These are phyloP conservation scores for Rhizomucor miehei DNA, from an alignment of 371 early-diverging fungal genomes.

Conservation along the genomic window DNA sequence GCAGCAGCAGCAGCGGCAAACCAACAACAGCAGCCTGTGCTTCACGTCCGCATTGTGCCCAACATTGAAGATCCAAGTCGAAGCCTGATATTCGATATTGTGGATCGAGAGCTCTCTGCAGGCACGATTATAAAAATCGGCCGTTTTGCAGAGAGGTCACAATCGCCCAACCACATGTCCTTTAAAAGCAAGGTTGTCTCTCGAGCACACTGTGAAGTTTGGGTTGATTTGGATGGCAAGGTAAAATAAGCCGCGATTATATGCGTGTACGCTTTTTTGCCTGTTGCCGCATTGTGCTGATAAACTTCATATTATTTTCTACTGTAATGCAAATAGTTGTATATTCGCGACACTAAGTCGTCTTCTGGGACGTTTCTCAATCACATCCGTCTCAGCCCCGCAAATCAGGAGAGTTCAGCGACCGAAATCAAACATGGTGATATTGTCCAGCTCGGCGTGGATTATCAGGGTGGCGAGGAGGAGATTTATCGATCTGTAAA, in stretches of 20 bases:
- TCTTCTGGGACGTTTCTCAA: slow-evolving; percentile 98
- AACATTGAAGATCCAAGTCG: slow-evolving; percentile 71
- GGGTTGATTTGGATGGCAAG: slow-evolving; percentile 62
- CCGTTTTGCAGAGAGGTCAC: slow-evolving; percentile 73
- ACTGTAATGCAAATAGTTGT: slow-evolving; percentile 55
- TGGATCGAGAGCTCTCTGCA: slow-evolving; percentile 75
- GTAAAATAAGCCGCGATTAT: too few relatives aligned
- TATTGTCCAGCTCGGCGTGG: slow-evolving; percentile 92
- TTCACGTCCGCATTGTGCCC: slow-evolving; percentile 76
- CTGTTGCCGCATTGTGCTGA: slow-evolving; percentile 1
- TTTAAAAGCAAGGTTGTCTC: slow-evolving; percentile 96
- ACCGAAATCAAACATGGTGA: slow-evolving; percentile 90
- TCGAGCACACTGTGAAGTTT: slow-evolving; percentile 91
- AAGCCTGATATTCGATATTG: slow-evolving; percentile 76
- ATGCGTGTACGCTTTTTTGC: slow-evolving; percentile 1
- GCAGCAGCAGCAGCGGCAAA: neutral
- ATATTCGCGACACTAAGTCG: slow-evolving; percentile 88
- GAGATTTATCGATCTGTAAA: slow-evolving; percentile 76
- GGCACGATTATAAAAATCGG: slow-evolving; percentile 74
- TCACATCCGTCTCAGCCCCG: slow-evolving; percentile 85
- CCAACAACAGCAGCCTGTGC: neutral
- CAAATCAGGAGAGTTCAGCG: slow-evolving; percentile 83
- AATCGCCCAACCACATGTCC: slow-evolving; percentile 64
- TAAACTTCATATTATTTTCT: neutral
- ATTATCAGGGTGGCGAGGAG: slow-evolving; percentile 88